These are phyloP conservation scores for Fraxinus ornus DNA, from an alignment of 305 asterid genomes.

Conservation along the genomic window DNA sequence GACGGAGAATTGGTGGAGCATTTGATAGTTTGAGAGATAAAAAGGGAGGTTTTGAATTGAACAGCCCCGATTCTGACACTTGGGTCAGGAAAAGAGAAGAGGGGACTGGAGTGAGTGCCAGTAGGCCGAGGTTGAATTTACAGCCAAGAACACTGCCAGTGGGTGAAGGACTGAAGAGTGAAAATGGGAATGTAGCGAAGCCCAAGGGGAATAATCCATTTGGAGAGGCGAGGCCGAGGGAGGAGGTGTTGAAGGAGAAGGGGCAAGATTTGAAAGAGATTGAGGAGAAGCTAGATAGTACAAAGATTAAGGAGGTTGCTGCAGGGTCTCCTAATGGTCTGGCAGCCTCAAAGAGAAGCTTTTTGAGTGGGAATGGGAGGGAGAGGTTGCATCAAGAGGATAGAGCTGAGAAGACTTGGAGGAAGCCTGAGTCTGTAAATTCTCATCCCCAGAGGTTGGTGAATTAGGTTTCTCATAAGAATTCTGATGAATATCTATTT, in stretches of 20 bases:
- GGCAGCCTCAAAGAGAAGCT: constrained; percentile 39
- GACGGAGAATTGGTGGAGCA: constrained; percentile 32
- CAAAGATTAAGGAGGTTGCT: constrained; percentile 51
- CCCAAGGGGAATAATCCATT: constrained; percentile 70
- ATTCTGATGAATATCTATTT: not conserved
- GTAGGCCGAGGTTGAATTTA: constrained; percentile 47
- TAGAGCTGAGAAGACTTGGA: constrained; percentile 64
- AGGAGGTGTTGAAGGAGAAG: constrained; percentile 92
- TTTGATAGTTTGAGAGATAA: not conserved
- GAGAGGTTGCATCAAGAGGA: constrained; percentile 39
- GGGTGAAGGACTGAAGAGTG: constrained; percentile 19
- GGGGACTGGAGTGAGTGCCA: constrained; percentile 27
- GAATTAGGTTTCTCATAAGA: constrained; percentile 13
- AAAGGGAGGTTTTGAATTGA: not conserved
- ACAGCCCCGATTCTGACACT: constrained; percentile 24
- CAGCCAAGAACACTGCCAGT: constrained; percentile 42
- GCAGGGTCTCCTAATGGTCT: constrained; percentile 31
- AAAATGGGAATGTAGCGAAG: constrained; percentile 29
- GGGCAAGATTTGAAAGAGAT: constrained; percentile 88
- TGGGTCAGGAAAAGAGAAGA: constrained; percentile 47
- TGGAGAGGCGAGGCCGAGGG: constrained; percentile 93
- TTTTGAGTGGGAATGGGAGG: constrained; percentile 66
- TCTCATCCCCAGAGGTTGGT: constrained; percentile 64
- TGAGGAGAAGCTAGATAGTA: constrained; percentile 69
- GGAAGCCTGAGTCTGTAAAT: constrained; percentile 55